Evolutionary conservation across 352 stramenopile genomes (phyloP).

Genomic region (Phytophthora hybrid): DNA sequence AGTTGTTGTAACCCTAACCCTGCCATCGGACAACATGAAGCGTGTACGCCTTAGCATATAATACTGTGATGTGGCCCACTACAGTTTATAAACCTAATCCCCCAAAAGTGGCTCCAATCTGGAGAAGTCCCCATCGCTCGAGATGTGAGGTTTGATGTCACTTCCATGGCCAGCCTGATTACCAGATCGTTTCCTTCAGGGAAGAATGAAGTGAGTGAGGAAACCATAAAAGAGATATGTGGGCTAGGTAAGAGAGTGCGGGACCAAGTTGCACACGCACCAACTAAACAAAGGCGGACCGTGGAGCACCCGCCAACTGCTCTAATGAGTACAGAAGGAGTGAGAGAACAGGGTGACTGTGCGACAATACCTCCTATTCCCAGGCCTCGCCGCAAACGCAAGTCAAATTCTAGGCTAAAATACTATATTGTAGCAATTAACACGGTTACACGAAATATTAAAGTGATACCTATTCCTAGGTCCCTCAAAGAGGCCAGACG

Average conservation of each 20-base stretch:
- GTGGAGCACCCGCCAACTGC: not conserved
- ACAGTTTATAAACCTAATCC: no score
- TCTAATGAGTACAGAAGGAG: not conserved
- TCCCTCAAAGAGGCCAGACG: not conserved
- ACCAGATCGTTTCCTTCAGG: no score
- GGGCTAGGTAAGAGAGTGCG: not conserved
- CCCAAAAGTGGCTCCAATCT: no score
- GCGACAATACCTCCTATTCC: not conserved
- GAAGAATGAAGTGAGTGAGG: not conserved
- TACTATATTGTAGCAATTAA: not conserved
- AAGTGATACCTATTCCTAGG: no score
- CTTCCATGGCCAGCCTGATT: not conserved
- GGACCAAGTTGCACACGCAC: not conserved
- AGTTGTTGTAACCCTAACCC: no score
- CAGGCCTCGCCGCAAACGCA: not conserved
- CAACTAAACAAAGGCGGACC: not conserved
- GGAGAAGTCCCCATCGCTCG: conserved; percentile 2
- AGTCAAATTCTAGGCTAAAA: not conserved
- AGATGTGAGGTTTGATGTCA: conserved; percentile 8
- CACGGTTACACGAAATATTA: not conserved
- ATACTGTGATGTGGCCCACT: no score
- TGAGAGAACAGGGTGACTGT: not conserved
- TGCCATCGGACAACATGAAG: no score
- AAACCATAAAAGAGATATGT: no score
- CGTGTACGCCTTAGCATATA: no score